Evolutionary conservation across 441 rosid species (phyloP).

Genomic region (Sinapis alba): DNA sequence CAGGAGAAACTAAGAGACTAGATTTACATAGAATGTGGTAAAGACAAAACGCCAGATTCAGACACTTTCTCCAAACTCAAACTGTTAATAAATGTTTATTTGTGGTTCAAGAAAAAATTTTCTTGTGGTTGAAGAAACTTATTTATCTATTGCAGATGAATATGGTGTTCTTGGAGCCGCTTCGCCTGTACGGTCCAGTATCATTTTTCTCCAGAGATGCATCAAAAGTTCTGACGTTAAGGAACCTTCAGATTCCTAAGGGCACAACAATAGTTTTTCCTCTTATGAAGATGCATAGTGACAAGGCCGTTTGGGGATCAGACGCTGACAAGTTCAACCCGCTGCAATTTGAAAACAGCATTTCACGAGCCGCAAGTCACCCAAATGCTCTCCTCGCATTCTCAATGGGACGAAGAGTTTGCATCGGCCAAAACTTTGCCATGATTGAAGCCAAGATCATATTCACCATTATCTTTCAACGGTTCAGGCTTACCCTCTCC

Average conservation of each 20-base stretch:
- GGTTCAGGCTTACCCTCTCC: constrained; percentile 42
- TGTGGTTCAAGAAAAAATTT: not conserved
- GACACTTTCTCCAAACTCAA: constrained; percentile 48
- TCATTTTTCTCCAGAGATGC: constrained; percentile 35
- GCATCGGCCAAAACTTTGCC: constrained; percentile 54
- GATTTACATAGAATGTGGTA: constrained; percentile 44
- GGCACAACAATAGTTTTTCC: constrained; percentile 42
- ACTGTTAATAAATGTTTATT: constrained; percentile 38
- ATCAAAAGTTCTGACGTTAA: constrained; percentile 44
- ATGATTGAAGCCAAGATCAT: constrained; percentile 54
- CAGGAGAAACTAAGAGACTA: constrained; percentile 59
- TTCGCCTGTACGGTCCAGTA: constrained; percentile 60
- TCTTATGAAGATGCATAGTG: constrained; percentile 45
- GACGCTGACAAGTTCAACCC: constrained; percentile 63
- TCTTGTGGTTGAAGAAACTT: not conserved
- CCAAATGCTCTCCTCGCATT: constrained; percentile 53
- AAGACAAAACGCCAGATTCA: constrained; percentile 40
- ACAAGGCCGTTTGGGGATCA: constrained; percentile 58
- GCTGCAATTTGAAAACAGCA: constrained; percentile 46
- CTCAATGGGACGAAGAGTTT: constrained; percentile 53
- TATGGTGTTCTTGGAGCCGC: constrained; percentile 64
- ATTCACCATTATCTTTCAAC: constrained; percentile 49
- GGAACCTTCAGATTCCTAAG: constrained; percentile 51
- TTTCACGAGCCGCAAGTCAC: constrained; percentile 47
- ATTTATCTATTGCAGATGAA: constrained; percentile 40